phyloP scores from a whole-genome alignment of 768 basidiomycete genomes.

The Phaeotremella fagi region DNA sequence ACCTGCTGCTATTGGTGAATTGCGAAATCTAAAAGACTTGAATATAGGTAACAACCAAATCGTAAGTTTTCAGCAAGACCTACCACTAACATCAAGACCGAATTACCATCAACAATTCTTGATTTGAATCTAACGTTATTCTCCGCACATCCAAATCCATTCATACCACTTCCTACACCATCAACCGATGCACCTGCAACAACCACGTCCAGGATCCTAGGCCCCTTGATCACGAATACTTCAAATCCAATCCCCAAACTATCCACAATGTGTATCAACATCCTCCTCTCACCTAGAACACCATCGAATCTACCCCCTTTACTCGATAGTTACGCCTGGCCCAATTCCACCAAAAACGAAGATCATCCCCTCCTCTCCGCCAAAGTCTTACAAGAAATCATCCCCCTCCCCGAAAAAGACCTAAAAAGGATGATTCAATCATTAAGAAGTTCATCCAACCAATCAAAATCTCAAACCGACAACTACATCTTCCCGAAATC shows the following conservation, averaged over 20 bases:
- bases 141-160: conserved; percentile 25
- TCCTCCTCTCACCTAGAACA: conserved; percentile 35
- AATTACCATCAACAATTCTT: conserved; percentile 42
- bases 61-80: conserved; percentile 8
- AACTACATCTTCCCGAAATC: conserved; percentile 25
- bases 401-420: conserved; percentile 18
- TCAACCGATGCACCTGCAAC: conserved; percentile 3
- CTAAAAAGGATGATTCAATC: conserved; percentile 22
- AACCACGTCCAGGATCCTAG: conserved; percentile 14
- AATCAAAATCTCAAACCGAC: neutral
- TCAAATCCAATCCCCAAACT: conserved; percentile 22
- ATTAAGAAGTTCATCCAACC: conserved; percentile 14
- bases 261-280: conserved; percentile 26
- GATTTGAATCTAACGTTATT: conserved; percentile 32
- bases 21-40: conserved; percentile 38
- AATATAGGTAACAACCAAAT: conserved; percentile 44
- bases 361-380: conserved; percentile 35
- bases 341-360: conserved; percentile 14
- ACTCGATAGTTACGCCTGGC: conserved; percentile 36
- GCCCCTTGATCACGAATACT: conserved; percentile 16
- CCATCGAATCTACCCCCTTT: conserved; percentile 40
- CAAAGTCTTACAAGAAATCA: conserved; percentile 16
- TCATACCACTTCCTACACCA: conserved; percentile 5
- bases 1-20: conserved; percentile 42
- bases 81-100: conserved; percentile 14